Evolutionary conservation across 2,329 filamentous ascomycete genomes (phyloP).

Genomic region (Claviceps sp.): DNA sequence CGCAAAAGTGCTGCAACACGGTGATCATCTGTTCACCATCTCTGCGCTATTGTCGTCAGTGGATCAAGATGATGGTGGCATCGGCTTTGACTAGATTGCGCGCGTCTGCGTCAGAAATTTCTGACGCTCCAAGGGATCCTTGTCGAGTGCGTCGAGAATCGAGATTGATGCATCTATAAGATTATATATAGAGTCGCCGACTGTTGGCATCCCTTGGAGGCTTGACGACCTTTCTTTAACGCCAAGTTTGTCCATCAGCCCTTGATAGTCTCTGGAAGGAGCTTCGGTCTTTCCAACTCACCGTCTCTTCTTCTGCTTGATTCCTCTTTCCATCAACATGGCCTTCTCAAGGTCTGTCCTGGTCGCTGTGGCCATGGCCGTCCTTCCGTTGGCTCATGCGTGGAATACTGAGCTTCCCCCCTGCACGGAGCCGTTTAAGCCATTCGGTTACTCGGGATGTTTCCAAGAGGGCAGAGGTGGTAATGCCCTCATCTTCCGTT

Average conservation of each 20-base stretch:
- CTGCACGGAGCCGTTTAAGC: constrained; percentile 30
- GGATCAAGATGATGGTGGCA: background rate
- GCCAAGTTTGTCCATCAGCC: too few species aligned
- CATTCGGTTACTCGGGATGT: constrained; percentile 35
- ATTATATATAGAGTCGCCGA: background rate
- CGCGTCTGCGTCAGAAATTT: background rate
- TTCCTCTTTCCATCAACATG: constrained; percentile 5
- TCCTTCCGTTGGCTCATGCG: constrained; percentile 20
- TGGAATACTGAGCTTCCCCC: constrained; percentile 30
- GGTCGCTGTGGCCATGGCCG: constrained; percentile 23
- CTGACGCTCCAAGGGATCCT: background rate
- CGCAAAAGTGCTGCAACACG: background rate
- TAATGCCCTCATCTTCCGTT: constrained; percentile 28
- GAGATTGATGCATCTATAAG: background rate
- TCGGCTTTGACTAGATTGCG: background rate
- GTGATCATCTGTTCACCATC: background rate
- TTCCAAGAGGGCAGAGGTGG: constrained; percentile 25
- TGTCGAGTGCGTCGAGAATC: background rate
- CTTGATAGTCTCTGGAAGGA: background rate
- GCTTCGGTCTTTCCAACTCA: background rate
- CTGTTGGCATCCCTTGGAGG: background rate
- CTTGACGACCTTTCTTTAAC: background rate
- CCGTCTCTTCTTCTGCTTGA: background rate
- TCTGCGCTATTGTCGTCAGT: background rate
- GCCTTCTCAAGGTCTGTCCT: constrained; percentile 9